These are phyloP conservation scores for Skeletonema menzelii DNA, from an alignment of 108 stramenopile genomes.

Conservation along the genomic window DNA sequence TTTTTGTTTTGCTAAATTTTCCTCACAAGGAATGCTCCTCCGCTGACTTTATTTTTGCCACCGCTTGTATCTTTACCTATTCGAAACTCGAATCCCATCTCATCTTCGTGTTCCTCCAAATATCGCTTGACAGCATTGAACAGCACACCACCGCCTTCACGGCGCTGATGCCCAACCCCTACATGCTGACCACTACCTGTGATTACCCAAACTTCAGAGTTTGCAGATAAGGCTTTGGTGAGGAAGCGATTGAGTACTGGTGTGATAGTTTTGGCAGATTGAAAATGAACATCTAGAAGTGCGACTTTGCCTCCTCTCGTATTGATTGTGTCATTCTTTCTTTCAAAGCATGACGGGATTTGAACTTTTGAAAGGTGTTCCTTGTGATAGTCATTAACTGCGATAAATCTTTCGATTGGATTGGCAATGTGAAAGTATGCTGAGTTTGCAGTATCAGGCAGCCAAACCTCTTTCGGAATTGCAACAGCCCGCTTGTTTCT, in stretches of 20 bases:
- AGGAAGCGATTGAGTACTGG: conserved; percentile 43
- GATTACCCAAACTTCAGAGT: conserved; percentile 44
- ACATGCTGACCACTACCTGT: conserved; percentile 45
- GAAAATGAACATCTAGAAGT: conserved; percentile 47
- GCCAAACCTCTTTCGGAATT: conserved; percentile 50
- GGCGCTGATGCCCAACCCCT: conserved; percentile 45
- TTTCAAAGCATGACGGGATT: conserved; percentile 38
- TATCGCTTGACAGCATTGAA: conserved; percentile 46
- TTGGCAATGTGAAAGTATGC: conserved; percentile 40
- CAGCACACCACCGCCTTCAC: conserved; percentile 42
- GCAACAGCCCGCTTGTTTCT: conserved; percentile 11
- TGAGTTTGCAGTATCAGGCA: conserved; percentile 41
- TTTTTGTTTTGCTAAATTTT: neutral
- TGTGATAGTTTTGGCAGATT: conserved; percentile 45
- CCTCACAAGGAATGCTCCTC: conserved; percentile 46
- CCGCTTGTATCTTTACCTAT: conserved; percentile 37
- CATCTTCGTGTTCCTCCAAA: conserved; percentile 28
- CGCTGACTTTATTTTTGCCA: conserved; percentile 30
- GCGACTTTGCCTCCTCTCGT: conserved; percentile 28
- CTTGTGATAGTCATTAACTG: conserved; percentile 45
- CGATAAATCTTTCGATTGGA: conserved; percentile 43
- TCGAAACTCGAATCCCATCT: conserved; percentile 33
- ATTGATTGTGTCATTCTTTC: neutral
- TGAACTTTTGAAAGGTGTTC: conserved; percentile 29
- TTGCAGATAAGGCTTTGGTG: conserved; percentile 20